Conservation (phyloP, 176 grass and related monocot species). For the Hordeum marinum region DNA sequence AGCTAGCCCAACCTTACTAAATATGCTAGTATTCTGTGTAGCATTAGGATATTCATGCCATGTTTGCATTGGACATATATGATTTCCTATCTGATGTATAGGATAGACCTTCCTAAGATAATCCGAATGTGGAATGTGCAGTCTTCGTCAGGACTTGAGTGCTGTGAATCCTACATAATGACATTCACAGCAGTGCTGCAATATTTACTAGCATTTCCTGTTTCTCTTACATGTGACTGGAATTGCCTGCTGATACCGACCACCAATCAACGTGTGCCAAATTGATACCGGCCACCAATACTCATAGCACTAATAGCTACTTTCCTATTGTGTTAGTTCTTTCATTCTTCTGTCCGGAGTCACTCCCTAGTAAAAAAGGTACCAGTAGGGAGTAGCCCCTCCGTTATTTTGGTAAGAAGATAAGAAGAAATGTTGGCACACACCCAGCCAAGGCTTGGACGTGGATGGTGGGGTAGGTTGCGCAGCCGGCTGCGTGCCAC, state of each 20-base stretch:
- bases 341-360: neutral
- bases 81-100: constrained; percentile 5
- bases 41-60: neutral
- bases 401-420: neutral
- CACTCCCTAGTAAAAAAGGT: neutral
- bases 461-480: neutral
- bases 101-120: neutral
- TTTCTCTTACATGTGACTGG: neutral
- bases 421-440: neutral
- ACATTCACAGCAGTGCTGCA: neutral
- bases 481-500: neutral
- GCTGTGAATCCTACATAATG: neutral
- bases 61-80: constrained; percentile 4
- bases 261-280: neutral
- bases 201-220: neutral
- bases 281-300: neutral
- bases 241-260: neutral
- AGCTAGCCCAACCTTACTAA: neutral
- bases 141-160: neutral
- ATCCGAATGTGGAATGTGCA: neutral
- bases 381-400: neutral
- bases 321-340: neutral
- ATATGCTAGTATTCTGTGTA: neutral
- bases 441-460: neutral
- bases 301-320: neutral